Evolutionary conservation across 495 filamentous ascomycete genomes (phyloP).

Genomic region (Aspergillus asperescens): DNA sequence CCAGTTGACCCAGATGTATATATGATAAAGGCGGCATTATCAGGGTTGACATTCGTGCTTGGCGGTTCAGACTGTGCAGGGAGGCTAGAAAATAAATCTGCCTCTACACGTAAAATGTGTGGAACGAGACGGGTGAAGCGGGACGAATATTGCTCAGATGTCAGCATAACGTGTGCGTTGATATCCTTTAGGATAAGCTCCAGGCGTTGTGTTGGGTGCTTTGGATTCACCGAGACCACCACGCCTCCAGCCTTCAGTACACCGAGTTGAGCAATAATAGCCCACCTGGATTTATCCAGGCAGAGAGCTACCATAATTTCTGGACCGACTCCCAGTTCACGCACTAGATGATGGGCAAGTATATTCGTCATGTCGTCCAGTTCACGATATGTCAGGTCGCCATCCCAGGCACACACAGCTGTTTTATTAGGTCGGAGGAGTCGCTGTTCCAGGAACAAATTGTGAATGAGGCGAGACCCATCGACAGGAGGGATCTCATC

Average conservation of each 20-base stretch:
- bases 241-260: conserved; percentile 4
- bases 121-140: conserved; percentile 2
- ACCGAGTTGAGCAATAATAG: conserved; percentile 8
- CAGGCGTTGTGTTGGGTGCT: conserved; percentile 9
- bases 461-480: background rate
- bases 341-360: background rate
- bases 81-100: background rate
- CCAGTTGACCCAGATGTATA: conserved; percentile 12
- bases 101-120: background rate
- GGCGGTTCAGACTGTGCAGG: background rate
- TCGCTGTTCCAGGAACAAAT: conserved; percentile 2
- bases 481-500: conserved; percentile 4
- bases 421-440: background rate
- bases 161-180: conserved; percentile 2
- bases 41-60: background rate
- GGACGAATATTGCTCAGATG: background rate
- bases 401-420: conserved; percentile 24
- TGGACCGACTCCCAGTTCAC: background rate
- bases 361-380: conserved; percentile 3
- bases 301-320: conserved; percentile 8
- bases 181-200: conserved; percentile 5
- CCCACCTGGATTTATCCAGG: conserved; percentile 9
- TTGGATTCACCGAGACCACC: conserved; percentile 8
- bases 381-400: conserved; percentile 26
- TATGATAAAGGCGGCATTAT: conserved; percentile 11